These are phyloP conservation scores for Stemphylium lycopersici DNA, from an alignment of 2,329 filamentous ascomycete genomes.

Conservation along the genomic window DNA sequence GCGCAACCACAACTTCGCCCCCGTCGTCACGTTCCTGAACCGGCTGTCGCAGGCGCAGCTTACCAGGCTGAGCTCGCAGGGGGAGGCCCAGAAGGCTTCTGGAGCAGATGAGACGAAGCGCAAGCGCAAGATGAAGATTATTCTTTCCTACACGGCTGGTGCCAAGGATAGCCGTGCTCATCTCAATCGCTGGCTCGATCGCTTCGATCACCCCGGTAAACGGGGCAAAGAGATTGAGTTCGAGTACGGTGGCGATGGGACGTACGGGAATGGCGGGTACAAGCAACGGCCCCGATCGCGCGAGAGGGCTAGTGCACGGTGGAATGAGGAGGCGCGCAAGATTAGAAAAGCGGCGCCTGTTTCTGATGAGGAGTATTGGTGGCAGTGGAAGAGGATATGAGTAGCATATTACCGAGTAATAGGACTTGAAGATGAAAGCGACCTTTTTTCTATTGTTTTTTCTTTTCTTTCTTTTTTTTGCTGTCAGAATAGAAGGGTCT, in stretches of 20 bases:
- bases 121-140: constrained; percentile 10
- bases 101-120: background rate
- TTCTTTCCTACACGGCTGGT: constrained; percentile 8
- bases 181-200: constrained; percentile 17
- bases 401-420: too few relatives aligned
- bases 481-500: too few relatives aligned
- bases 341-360: background rate
- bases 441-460: too few relatives aligned
- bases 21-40: constrained; percentile 24
- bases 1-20: constrained; percentile 25
- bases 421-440: too few relatives aligned
- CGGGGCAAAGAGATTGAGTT: constrained; percentile 14
- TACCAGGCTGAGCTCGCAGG: background rate
- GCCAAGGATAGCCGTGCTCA: constrained; percentile 13
- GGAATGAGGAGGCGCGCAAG: constrained; percentile 1
- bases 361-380: background rate
- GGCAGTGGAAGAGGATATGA: background rate
- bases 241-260: constrained; percentile 5
- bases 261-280: constrained; percentile 3
- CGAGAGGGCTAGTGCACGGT: background rate
- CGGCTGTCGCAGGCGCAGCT: constrained; percentile 20
- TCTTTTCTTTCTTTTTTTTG: too few relatives aligned
- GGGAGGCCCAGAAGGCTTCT: background rate
- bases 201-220: constrained; percentile 13
- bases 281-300: constrained; percentile 5